Evolutionary conservation across 768 basidiomycete genomes (phyloP).

Genomic region (Boletus coccyginus): DNA sequence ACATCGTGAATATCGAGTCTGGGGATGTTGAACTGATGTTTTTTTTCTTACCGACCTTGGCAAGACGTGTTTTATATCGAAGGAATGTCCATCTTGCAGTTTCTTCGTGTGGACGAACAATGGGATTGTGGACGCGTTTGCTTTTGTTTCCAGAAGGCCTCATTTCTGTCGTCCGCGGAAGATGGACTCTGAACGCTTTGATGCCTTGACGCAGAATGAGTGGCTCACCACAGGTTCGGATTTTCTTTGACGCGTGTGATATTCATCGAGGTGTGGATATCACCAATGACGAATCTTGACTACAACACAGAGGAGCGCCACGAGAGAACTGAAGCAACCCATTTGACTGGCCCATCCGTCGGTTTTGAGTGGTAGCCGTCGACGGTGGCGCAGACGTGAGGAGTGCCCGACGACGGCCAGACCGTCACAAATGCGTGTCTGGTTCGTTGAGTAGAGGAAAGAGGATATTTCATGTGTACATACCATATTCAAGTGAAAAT

Average conservation of each 20-base stretch:
- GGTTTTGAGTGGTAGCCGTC: neutral
- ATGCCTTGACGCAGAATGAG: neutral
- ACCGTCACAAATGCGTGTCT: no score
- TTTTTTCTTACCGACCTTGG: conserved; percentile 4
- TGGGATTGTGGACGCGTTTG: neutral
- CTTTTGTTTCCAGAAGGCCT: neutral
- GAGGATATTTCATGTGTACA: neutral
- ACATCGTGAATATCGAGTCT: conserved; percentile 3
- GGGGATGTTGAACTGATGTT: neutral
- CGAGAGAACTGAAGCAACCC: neutral
- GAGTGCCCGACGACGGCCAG: neutral
- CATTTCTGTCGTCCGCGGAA: neutral
- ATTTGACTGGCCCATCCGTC: no score
- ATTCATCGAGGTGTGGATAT: neutral
- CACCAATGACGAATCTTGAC: neutral
- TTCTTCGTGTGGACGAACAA: neutral
- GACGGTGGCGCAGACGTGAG: neutral
- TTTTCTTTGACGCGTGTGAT: neutral
- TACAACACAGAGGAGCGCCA: neutral
- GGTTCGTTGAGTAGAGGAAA: neutral
- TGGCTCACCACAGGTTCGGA: neutral
- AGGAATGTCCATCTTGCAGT: neutral
- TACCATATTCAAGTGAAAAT: neutral
- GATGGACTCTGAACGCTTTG: neutral
- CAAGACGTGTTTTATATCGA: conserved; percentile 7